A percentile compares a stretch with the other conserved stretches of the same genome.
Evolutionary conservation across 192 early-diverging fungal genomes (phyloP).

Genomic region (Gamsiella multidivaricata): DNA sequence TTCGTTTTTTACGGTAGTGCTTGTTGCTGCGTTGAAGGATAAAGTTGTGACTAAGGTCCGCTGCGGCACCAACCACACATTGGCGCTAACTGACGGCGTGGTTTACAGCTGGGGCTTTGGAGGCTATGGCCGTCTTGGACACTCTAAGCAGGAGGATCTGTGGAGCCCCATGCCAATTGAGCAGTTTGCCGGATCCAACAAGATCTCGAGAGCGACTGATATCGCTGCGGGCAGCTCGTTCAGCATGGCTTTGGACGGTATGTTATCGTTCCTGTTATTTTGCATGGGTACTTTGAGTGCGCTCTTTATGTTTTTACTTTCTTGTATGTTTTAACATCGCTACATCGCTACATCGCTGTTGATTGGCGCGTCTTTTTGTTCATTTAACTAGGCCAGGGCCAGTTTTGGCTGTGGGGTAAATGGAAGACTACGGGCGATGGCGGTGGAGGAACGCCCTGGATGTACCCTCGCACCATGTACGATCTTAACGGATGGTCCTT

Average conservation of each 20-base stretch:
- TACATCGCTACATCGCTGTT: too few species aligned
- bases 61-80: conserved; percentile 72
- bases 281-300: too few species aligned
- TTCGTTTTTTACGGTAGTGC: conserved; percentile 17
- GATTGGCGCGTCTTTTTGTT: too few species aligned
- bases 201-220: conserved; percentile 35
- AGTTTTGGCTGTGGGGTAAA: conserved; percentile 63
- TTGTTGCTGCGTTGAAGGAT: conserved; percentile 45
- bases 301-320: neutral
- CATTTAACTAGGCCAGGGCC: conserved; percentile 27
- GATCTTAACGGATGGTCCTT: conserved; percentile 62
- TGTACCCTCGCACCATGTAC: conserved; percentile 58
- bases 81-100: conserved; percentile 62
- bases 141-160: conserved; percentile 63
- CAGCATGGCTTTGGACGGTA: conserved; percentile 61
- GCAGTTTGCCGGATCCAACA: conserved; percentile 51
- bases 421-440: conserved; percentile 65
- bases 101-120: conserved; percentile 77
- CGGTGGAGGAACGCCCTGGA: conserved; percentile 63
- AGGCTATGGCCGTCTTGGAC: conserved; percentile 73
- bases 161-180: conserved; percentile 56
- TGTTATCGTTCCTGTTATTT: too few species aligned
- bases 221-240: conserved; percentile 61
- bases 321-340: neutral
- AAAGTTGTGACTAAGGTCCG: conserved; percentile 59